phyloP scores from a whole-genome alignment of 2,329 filamentous ascomycete species.

The Claviceps pazoutovae region DNA sequence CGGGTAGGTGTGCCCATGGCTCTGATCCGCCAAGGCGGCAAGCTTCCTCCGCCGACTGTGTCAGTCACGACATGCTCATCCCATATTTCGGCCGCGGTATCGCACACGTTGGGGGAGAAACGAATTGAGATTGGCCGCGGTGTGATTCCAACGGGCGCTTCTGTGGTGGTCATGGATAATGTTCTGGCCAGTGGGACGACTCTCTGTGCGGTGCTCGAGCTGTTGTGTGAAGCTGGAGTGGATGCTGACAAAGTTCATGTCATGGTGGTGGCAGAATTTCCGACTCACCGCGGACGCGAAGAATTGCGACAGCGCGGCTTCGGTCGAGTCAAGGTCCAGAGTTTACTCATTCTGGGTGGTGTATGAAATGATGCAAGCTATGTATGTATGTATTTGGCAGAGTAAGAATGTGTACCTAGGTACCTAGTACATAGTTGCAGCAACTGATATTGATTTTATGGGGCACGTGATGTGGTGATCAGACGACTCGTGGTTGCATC shows the following conservation, averaged over 20 bases:
- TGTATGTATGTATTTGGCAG: background rate
- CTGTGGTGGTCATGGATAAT: slow-evolving; percentile 46
- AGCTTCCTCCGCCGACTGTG: slow-evolving; percentile 42
- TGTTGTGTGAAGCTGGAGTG: slow-evolving; percentile 31
- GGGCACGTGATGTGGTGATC: too few relatives aligned
- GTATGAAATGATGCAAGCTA: background rate
- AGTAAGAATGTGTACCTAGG: background rate
- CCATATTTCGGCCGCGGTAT: slow-evolving; percentile 35
- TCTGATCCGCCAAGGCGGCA: slow-evolving; percentile 40
- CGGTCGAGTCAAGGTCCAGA: slow-evolving; percentile 34
- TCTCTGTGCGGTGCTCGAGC: slow-evolving; percentile 35
- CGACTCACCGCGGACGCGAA: slow-evolving; percentile 36
- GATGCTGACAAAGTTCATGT: slow-evolving; percentile 26
- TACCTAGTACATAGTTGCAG: too few relatives aligned
- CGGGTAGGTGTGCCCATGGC: slow-evolving; percentile 28
- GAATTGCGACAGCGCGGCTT: slow-evolving; percentile 33
- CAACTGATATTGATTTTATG: too few relatives aligned
- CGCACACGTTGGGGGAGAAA: slow-evolving; percentile 14
- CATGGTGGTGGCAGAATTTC: slow-evolving; percentile 45
- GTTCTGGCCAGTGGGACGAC: slow-evolving; percentile 43
- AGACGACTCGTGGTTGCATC: too few relatives aligned
- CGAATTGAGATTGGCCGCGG: slow-evolving; percentile 35
- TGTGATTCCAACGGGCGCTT: slow-evolving; percentile 23
- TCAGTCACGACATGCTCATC: slow-evolving; percentile 34
- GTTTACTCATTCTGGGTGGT: slow-evolving; percentile 30